A percentile compares a stretch with the other conserved stretches of the same genome.
Conservation (phyloP, 768 basidiomycete genomes). For the Phanerochaete sordida region DNA sequence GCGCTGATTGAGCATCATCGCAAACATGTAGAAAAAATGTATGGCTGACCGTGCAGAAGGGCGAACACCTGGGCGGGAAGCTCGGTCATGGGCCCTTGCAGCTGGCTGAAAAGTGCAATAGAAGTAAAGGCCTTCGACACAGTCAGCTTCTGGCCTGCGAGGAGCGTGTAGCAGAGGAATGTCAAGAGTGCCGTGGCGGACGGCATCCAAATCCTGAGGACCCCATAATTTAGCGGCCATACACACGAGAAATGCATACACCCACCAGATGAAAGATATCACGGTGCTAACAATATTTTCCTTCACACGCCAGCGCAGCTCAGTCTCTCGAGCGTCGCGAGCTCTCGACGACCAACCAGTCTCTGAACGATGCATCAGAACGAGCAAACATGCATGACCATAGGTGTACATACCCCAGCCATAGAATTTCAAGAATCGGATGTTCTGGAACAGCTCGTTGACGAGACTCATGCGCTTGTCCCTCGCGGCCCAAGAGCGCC, state of each 20-base stretch:
- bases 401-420: slow-evolving; percentile 58
- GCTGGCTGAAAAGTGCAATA: slow-evolving; percentile 69
- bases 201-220: slow-evolving; percentile 64
- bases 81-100: slow-evolving; percentile 64
- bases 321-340: slow-evolving; percentile 48
- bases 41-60: slow-evolving; percentile 57
- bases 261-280: slow-evolving; percentile 68
- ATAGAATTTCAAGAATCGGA: slow-evolving; percentile 71
- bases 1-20: neutral
- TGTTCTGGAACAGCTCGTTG: slow-evolving; percentile 74
- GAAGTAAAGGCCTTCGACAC: slow-evolving; percentile 82
- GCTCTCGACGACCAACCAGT: slow-evolving; percentile 23
- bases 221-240: neutral
- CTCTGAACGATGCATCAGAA: slow-evolving; percentile 16
- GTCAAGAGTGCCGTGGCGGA: slow-evolving; percentile 62
- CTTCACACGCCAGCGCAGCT: slow-evolving; percentile 66
- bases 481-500: slow-evolving; percentile 56
- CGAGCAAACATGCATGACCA: neutral
- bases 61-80: slow-evolving; percentile 64
- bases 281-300: slow-evolving; percentile 56
- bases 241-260: neutral
- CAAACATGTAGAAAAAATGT: neutral
- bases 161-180: slow-evolving; percentile 64
- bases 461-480: slow-evolving; percentile 69
- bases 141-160: slow-evolving; percentile 62